Conservation (phyloP, 306 rosid species). For the Prosopis cineraria region DNA sequence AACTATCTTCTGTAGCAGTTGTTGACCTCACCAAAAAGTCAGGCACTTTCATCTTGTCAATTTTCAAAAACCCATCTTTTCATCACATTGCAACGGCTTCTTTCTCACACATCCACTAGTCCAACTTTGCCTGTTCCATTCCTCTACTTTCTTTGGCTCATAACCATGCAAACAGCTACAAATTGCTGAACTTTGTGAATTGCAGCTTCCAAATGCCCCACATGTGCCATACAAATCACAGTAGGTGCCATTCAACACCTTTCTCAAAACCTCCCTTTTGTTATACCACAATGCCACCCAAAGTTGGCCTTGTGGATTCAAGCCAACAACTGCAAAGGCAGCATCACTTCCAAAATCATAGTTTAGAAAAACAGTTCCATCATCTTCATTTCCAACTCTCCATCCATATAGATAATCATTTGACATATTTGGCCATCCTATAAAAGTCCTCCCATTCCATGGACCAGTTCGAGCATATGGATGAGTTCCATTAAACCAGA, state of each 20-base stretch:
- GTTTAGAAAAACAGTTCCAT: neutral
- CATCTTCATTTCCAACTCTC: neutral
- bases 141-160: conserved; percentile 21
- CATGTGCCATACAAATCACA: conserved; percentile 30
- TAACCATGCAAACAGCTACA: conserved; percentile 48
- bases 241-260: neutral
- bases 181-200: neutral
- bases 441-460: conserved; percentile 26
- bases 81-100: neutral
- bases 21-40: neutral
- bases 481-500: conserved; percentile 26
- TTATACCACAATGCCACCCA: neutral
- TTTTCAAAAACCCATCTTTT: neutral
- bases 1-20: neutral
- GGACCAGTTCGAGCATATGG: conserved; percentile 30
- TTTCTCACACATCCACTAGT: neutral
- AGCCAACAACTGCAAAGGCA: no score
- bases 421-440: conserved; percentile 25
- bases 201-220: conserved; percentile 26
- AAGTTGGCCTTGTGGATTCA: conserved; percentile 2
- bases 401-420: no score
- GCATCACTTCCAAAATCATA: neutral
- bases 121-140: conserved; percentile 28
- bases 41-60: neutral
- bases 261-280: neutral